These are phyloP conservation scores for Lunularia cruciata DNA, from an alignment of 225 moss, liverwort and hornwort genomes.

Conservation along the genomic window DNA sequence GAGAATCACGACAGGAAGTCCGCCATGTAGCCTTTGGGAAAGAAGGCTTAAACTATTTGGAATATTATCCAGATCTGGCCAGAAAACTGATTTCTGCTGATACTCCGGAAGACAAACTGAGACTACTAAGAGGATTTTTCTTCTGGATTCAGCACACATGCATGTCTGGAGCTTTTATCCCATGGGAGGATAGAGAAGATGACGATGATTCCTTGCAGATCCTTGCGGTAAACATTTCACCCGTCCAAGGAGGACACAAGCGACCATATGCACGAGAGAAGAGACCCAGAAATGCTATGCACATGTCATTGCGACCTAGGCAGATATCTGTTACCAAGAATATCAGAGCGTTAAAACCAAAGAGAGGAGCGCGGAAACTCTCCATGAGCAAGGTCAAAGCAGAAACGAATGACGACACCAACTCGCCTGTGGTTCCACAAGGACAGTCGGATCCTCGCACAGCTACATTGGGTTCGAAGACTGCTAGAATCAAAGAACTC, in stretches of 20 bases:
- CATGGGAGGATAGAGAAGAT: slow-evolving; percentile 14
- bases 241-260: neutral
- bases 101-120: neutral
- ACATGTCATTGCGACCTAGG: slow-evolving; percentile 20
- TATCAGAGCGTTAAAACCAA: too few relatives aligned
- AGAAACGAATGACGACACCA: too few relatives aligned
- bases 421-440: too few relatives aligned
- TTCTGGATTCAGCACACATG: slow-evolving; percentile 21
- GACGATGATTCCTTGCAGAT: slow-evolving; percentile 11
- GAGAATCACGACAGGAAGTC: slow-evolving; percentile 10
- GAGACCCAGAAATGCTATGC: neutral
- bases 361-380: too few relatives aligned
- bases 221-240: neutral
- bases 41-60: slow-evolving; percentile 18
- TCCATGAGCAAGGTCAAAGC: too few relatives aligned
- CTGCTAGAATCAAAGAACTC: too few relatives aligned
- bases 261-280: neutral
- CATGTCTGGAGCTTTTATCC: slow-evolving; percentile 16
- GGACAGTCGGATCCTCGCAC: too few relatives aligned
- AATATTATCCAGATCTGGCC: slow-evolving; percentile 15
- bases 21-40: slow-evolving; percentile 3
- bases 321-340: too few relatives aligned
- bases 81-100: neutral
- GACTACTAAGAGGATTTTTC: slow-evolving; percentile 13
- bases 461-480: too few relatives aligned